Conservation (phyloP, 2,329 filamentous ascomycete species). For the Amylocarpus encephaloides region DNA sequence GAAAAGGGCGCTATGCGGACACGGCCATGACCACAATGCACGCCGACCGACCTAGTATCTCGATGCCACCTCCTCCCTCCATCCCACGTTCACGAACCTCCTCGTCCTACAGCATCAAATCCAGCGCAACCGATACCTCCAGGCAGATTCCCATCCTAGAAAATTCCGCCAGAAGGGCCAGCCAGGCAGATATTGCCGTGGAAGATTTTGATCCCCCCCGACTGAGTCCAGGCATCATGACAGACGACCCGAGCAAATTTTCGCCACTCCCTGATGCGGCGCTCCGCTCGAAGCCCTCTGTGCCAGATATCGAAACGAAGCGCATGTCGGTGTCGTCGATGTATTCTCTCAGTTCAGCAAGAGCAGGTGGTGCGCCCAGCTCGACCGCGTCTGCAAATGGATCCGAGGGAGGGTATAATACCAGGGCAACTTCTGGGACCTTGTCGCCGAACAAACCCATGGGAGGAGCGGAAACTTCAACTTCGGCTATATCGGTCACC, state of each 20-base stretch:
- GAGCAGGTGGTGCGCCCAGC: slow-evolving; percentile 40
- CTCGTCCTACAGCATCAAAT: slow-evolving; percentile 28
- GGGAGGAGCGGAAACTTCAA: slow-evolving; percentile 42
- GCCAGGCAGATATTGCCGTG: slow-evolving; percentile 37
- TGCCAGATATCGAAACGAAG: slow-evolving; percentile 50
- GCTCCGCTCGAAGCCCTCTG: slow-evolving; percentile 40
- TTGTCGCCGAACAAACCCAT: slow-evolving; percentile 17
- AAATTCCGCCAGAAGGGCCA: slow-evolving; percentile 19
- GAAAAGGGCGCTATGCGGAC: slow-evolving; percentile 54
- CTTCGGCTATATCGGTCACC: slow-evolving; percentile 48
- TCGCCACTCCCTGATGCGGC: slow-evolving; percentile 42
- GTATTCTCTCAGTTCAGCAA: slow-evolving; percentile 59
- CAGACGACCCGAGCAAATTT: slow-evolving; percentile 22
- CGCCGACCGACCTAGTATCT: slow-evolving; percentile 55
- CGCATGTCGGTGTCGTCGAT: slow-evolving; percentile 68
- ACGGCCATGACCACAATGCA: slow-evolving; percentile 51
- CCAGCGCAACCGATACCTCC: slow-evolving; percentile 37
- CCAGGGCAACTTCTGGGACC: slow-evolving; percentile 20
- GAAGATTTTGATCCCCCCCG: slow-evolving; percentile 46
- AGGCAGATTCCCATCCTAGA: slow-evolving; percentile 31
- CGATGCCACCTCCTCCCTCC: slow-evolving; percentile 53
- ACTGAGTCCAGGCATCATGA: slow-evolving; percentile 33
- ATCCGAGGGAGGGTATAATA: slow-evolving; percentile 38
- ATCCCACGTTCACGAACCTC: slow-evolving; percentile 29
- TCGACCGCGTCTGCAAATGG: slow-evolving; percentile 47